Conservation (phyloP, 2,329 filamentous ascomycete species). For the Ascochyta pisi region DNA sequence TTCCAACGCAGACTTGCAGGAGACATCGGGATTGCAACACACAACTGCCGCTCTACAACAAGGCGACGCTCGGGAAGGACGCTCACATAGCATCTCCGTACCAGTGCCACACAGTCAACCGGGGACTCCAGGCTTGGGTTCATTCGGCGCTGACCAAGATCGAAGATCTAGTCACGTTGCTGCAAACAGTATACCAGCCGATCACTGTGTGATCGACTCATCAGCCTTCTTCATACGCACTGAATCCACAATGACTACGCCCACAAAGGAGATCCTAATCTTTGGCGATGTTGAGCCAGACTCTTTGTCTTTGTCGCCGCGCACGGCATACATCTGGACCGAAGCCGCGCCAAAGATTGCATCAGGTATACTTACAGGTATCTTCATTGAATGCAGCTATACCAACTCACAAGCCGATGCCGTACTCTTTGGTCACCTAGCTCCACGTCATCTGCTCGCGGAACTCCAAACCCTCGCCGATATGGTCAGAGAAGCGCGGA, state of each 20-base stretch:
- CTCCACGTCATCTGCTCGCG: conserved; percentile 79
- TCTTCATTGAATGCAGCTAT: conserved; percentile 97
- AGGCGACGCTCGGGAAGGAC: conserved; percentile 35
- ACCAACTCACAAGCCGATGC: conserved; percentile 79
- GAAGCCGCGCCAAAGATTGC: conserved; percentile 87
- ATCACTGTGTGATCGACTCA: conserved; percentile 78
- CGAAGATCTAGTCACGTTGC: conserved; percentile 25
- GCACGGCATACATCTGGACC: conserved; percentile 83
- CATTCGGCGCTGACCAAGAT: conserved; percentile 23
- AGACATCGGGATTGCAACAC: conserved; percentile 40
- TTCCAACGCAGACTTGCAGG: conserved; percentile 51
- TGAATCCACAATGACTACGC: conserved; percentile 50
- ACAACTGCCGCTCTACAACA: conserved; percentile 30
- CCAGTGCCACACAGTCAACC: conserved; percentile 41
- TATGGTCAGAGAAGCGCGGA: conserved; percentile 66
- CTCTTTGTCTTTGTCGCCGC: conserved; percentile 78
- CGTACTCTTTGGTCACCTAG: conserved; percentile 86
- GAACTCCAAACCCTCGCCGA: conserved; percentile 76
- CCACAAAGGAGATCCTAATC: conserved; percentile 75
- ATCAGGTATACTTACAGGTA: conserved; percentile 72
- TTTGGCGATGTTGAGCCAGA: conserved; percentile 98
- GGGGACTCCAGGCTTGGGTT: conserved; percentile 43
- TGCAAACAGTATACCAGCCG: conserved; percentile 31
- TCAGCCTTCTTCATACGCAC: conserved; percentile 94
- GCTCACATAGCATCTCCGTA: conserved; percentile 45